Evolutionary conservation across 2,329 filamentous ascomycete genomes (phyloP), one percentile per base, ranked within the genome.

Genomic region (Fusarium coffeatum): DNA sequence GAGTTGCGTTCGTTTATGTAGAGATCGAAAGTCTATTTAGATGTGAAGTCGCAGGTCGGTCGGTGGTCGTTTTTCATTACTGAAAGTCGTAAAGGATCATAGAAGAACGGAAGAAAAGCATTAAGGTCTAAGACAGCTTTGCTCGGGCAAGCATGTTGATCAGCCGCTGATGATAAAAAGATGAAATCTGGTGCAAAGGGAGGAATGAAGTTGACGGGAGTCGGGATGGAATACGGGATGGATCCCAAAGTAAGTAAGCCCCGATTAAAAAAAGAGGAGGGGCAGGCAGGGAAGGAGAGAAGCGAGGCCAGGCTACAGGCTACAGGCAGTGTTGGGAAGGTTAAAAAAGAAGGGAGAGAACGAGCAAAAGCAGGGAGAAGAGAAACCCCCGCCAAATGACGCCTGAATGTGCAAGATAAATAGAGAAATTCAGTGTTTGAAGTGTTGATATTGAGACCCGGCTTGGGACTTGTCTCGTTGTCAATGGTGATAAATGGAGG

Each of bases 61-160:
- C 47, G 72, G 57, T 66, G 54, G 59, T 73, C 68, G 72, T 74
- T 51, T 64, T 49, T 68, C 73, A 75, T 75, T 75, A 75, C 74
- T 64, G 66, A 68, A 68, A 56, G 69, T 73, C 72, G 73, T 75
- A 59, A 73, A 64, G 48, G 63, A 75, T 75, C 71, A 64, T 74
- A 43, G 62, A 59, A 75, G 53, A 60, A 66, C 59, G 69, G 60
- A 59, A 71, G 60, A 69, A 75, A 73, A 60, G 72, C 61, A 75
- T 75, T 74, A 75, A 75, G 59, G 65, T 72, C 71, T 72, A 74
- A 68, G 64, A 69, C 66, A 72, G 64, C 63, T 66, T 68, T 67
- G 66, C 47, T 68, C 53, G 63, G 37, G 56, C 60, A 72, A 68
- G 55, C 55, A 59, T 58, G 53, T 62, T 53, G 55, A 69, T 75